These are phyloP conservation scores for Cladosporium cucumerinum DNA, from an alignment of 2,329 filamentous ascomycete species.

Conservation along the genomic window DNA sequence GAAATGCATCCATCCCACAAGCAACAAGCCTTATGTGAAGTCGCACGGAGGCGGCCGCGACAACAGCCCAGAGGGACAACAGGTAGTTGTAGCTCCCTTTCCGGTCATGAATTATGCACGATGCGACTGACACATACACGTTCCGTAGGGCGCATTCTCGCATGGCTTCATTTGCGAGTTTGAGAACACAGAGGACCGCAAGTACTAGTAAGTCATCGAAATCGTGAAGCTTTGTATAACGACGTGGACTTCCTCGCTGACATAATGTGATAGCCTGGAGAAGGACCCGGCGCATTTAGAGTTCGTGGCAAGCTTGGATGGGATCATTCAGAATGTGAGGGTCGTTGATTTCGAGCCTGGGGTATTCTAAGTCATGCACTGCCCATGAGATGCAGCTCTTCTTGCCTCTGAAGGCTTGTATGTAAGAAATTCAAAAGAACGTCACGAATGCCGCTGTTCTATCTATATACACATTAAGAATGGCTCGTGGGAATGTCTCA, in stretches of 20 bases:
- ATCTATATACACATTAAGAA: conserved; percentile 10
- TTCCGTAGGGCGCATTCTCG: conserved; percentile 55
- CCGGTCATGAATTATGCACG: not conserved
- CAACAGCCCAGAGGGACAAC: conserved; percentile 57
- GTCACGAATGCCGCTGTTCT: conserved; percentile 21
- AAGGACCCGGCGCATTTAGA: conserved; percentile 61
- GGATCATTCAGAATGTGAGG: conserved; percentile 51
- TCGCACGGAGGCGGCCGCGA: conserved; percentile 58
- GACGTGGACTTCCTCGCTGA: not conserved
- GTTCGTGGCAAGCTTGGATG: conserved; percentile 54
- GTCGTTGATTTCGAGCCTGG: conserved; percentile 58
- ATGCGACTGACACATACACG: not conserved
- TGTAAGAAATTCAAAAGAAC: conserved; percentile 20
- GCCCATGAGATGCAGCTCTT: not conserved
- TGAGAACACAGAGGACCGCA: conserved; percentile 58
- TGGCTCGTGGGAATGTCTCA: conserved; percentile 20
- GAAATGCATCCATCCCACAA: conserved; percentile 58
- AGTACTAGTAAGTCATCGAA: conserved; percentile 54
- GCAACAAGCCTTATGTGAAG: conserved; percentile 59
- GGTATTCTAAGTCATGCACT: conserved; percentile 29
- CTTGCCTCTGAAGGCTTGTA: not conserved
- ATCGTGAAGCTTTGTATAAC: not conserved
- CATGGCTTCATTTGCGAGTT: conserved; percentile 71
- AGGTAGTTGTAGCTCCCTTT: conserved; percentile 2
- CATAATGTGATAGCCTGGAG: conserved; percentile 37